Percentiles rank a stretch among this genome's conserved stretches.
Evolutionary conservation across 2,329 filamentous ascomycete genomes (phyloP).

Genomic region (Fusarium vanettenii): DNA sequence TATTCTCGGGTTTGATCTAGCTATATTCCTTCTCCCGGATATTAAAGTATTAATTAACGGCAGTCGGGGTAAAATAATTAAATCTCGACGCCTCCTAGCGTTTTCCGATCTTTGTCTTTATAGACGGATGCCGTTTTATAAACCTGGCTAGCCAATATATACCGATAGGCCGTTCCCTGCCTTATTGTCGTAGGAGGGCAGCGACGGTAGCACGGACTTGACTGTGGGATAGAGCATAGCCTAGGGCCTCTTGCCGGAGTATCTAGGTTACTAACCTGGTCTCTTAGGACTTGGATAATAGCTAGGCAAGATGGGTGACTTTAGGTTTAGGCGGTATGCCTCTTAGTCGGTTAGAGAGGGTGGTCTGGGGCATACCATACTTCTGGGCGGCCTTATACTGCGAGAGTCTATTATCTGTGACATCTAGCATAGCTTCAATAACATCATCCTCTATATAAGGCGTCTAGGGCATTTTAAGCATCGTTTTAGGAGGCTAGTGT

Average conservation of each 20-base stretch:
- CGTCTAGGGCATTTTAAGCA: neutral
- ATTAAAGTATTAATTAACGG: conserved; percentile 14
- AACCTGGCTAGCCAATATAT: neutral
- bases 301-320: neutral
- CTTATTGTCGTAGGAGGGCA: neutral
- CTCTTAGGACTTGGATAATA: conserved; percentile 10
- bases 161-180: neutral
- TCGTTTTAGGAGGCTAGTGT: neutral
- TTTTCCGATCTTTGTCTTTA: conserved; percentile 6
- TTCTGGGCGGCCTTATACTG: conserved; percentile 7
- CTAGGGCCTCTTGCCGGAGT: conserved; percentile 4
- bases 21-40: neutral
- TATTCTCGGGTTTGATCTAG: conserved; percentile 16
- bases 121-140: neutral
- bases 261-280: conserved; percentile 1
- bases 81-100: conserved; percentile 3
- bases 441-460: conserved; percentile 2
- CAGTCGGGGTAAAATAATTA: conserved; percentile 10
- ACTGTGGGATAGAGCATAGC: conserved; percentile 15
- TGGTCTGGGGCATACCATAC: neutral
- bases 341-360: conserved; percentile 2
- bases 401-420: conserved; percentile 17
- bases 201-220: neutral
- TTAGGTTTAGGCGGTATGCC: neutral
- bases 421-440: conserved; percentile 9